Conservation (phyloP, 176 grass and related monocot species). For the Carex littledalei region DNA sequence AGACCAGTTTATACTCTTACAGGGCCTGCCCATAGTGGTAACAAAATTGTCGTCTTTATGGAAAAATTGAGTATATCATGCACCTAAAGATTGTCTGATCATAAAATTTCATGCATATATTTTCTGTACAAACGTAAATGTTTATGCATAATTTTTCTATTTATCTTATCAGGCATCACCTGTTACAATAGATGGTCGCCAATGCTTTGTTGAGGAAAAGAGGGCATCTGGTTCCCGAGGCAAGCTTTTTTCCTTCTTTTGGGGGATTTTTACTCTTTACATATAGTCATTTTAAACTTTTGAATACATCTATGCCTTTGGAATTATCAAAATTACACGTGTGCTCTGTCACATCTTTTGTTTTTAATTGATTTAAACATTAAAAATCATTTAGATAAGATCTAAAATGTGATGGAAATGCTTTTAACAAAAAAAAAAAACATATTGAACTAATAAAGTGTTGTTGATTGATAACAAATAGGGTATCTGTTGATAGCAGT, state of each 20-base stretch:
- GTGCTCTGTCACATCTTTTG: neutral
- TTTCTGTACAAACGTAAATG: neutral
- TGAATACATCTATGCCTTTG: neutral
- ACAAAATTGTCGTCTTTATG: neutral
- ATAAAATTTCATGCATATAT: neutral
- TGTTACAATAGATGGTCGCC: constrained; percentile 58
- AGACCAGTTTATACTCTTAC: neutral
- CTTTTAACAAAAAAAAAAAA: neutral
- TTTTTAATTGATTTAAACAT: neutral
- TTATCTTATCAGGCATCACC: constrained; percentile 63
- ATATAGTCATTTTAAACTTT: neutral
- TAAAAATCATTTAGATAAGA: neutral
- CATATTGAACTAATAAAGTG: neutral
- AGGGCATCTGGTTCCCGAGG: constrained; percentile 67
- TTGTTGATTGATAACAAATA: neutral
- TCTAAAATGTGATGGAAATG: neutral
- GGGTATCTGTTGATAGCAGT: neutral
- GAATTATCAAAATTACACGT: neutral
- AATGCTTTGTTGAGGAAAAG: constrained; percentile 78
- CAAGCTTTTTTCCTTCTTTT: constrained; percentile 20
- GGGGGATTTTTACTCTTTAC: neutral
- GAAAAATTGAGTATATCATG: neutral
- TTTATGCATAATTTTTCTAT: neutral
- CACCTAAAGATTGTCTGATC: neutral
- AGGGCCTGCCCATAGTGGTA: neutral